A percentile compares a stretch with the other conserved stretches of the same genome.
Evolutionary conservation across 768 basidiomycete species (phyloP).

Genomic region (Rhodotorula graminis): DNA sequence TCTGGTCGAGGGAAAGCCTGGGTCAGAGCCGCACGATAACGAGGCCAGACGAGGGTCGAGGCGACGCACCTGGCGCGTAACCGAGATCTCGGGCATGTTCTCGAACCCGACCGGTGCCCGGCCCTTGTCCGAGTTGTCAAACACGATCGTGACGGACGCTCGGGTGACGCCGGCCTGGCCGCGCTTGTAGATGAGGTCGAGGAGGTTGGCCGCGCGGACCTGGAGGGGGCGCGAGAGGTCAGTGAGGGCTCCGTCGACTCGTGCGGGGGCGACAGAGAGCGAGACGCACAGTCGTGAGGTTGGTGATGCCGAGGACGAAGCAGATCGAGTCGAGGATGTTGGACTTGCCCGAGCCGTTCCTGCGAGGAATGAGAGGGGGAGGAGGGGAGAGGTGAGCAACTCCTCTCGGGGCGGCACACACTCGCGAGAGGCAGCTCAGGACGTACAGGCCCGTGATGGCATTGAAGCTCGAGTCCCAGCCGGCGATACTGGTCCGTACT

Average conservation of each 20-base stretch:
- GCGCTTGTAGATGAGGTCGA: conserved; percentile 98
- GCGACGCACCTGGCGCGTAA: conserved; percentile 77
- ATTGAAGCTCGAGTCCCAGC: conserved; percentile 97
- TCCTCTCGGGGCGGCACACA: no score
- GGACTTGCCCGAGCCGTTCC: conserved; percentile 91
- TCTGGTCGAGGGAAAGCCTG: conserved; percentile 51
- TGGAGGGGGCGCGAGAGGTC: conserved; percentile 43
- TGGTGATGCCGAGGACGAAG: conserved; percentile 95
- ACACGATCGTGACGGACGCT: conserved; percentile 96
- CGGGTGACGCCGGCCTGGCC: conserved; percentile 95
- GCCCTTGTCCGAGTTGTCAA: conserved; percentile 86
- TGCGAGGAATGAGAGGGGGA: neutral
- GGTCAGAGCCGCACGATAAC: neutral
- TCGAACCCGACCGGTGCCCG: conserved; percentile 79
- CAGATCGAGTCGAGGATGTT: conserved; percentile 99
- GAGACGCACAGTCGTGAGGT: conserved; percentile 73
- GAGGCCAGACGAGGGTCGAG: no score
- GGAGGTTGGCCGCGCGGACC: conserved; percentile 93
- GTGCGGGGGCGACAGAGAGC: neutral
- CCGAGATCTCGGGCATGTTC: conserved; percentile 79
- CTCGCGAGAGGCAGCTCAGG: no score
- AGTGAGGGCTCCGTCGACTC: neutral
- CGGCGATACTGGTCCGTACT: conserved; percentile 87
- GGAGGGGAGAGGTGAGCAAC: neutral
- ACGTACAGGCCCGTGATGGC: conserved; percentile 61